Conservation (phyloP, 129 eudicot genomes). For the Arctium minus region DNA sequence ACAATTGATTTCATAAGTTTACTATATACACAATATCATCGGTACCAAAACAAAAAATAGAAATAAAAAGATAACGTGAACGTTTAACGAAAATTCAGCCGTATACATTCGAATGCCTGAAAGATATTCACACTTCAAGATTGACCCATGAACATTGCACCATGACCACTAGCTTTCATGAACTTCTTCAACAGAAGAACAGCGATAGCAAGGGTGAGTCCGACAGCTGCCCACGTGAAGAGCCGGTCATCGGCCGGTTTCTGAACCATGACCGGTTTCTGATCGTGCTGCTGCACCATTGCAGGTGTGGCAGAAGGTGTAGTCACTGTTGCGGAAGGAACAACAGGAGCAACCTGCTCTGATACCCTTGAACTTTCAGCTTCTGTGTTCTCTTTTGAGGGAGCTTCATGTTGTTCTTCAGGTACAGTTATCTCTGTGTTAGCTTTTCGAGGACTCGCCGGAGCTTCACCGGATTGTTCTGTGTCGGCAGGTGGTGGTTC, state of each 20-base stretch:
- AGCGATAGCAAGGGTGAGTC: constrained; percentile 73
- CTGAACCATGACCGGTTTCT: constrained; percentile 36
- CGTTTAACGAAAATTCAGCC: background rate
- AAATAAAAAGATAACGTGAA: background rate
- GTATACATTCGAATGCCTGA: background rate
- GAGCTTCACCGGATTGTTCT: constrained; percentile 27
- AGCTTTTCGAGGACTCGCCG: background rate
- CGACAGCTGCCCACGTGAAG: constrained; percentile 89
- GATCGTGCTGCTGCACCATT: constrained; percentile 25
- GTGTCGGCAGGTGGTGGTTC: constrained; percentile 33
- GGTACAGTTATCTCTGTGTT: constrained; percentile 31
- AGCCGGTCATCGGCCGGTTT: constrained; percentile 77
- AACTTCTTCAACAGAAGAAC: constrained; percentile 82
- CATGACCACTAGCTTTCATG: constrained; percentile 73
- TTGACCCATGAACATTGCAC: constrained; percentile 68
- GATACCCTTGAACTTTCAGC: constrained; percentile 26
- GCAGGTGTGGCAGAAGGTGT: constrained; percentile 20
- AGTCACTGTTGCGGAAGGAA: constrained; percentile 6
- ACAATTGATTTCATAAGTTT: background rate
- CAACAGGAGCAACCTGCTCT: constrained; percentile 22
- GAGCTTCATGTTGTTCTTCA: constrained; percentile 28
- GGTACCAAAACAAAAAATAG: background rate
- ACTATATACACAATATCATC: background rate
- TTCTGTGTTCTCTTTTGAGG: constrained; percentile 24
- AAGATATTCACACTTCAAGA: constrained; percentile 36